Evolutionary conservation across 2,329 filamentous ascomycete genomes (phyloP), one percentile per base, ranked within the genome.

Genomic region (Neocucurbitaria cava): DNA sequence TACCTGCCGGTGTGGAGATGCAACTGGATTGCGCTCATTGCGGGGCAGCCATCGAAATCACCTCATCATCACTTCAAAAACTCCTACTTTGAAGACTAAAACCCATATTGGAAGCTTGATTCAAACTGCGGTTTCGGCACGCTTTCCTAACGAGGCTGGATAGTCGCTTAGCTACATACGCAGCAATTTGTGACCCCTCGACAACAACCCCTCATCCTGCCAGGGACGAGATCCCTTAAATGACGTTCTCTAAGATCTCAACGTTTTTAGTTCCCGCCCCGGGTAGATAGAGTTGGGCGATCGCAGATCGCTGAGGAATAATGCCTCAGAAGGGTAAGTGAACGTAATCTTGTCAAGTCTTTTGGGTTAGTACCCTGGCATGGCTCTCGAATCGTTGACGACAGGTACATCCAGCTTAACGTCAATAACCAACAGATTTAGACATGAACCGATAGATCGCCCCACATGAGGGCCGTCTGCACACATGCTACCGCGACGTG

Each of bases 241-340:
- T 68, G 64, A 68, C 61, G 59, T 64, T 49, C 56, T 54, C 50
- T 58, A 51, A 68, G 66, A 72, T 71, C 61, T 65, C 64, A 52
- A 59, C 61, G 64, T 67, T 71, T 52, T 62, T 72, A 73, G 70
- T 49, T 70, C 67, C 70, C 70, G 69, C 56, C 53, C 68, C 62
- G 62, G 64, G 42, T 68, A 73, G 69, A 70, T 71, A 66, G 49
- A 69, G 64, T 71, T 70, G 58, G 51, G 49, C 50, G 54, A 69
- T 64, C 63, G 40, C 46, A 47, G 58, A 62, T 62, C 49, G 50
- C 31, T 59, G 61, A 60, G 52, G 46, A 20, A 59, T 46, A 52
- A 63, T 63, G 33, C 62, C 57, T 53, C 23, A 30, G 38, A 50
- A 42, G 43, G 59, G 44, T 40, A 55, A 58, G 58, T 46, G 43